Evolutionary conservation across 2,329 filamentous ascomycete species (phyloP), one percentile per base, ranked within the genome.

Genomic region (Clonostachys byssicola): DNA sequence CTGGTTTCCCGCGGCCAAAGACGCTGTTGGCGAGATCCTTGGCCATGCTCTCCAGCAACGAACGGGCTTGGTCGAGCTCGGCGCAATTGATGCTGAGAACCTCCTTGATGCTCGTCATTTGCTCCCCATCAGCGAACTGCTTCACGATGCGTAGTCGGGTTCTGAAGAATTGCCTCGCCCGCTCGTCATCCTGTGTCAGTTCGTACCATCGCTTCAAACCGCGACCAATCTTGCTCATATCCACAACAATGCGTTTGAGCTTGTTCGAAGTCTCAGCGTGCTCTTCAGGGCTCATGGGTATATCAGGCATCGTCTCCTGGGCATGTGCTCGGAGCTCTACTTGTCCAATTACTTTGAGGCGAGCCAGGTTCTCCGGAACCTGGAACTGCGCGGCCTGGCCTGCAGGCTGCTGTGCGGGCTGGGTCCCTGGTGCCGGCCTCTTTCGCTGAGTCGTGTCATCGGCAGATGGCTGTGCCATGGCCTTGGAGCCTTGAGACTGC

Each of bases 41-140:
- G 2, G 68, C 67, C 68, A 84, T 82, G 45, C 67, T 71, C 52
- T 74, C 68, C 10, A 82, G 56, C 60, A 83, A 65, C 6, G 56
- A 60, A 44, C 67, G 66, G 33, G 71, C 70, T 23, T 72, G 64
- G 30, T 81, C 75, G 18, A 83, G 58, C 44, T 85, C 81, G 5
- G 66, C 55, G 0, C 65, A 58, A n/a, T 61, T 65, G 16, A 85
- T 74, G 20, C 76, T 79, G 42, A 85, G 78, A 3, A 59, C 61
- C 7, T 73, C 66, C 51, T 73, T 78, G 12, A 73, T 60, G 2
- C 63, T 61, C 3, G 57, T 64, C 67, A 77, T 71, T 43, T 64
- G 61, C 2, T 77, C 71, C 13, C 70, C 71, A 48, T 81, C 74
- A 5, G 60, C 56, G 50, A 80, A 84, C 54, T 85, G 81, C 41